A percentile compares a stretch with the other conserved stretches of the same genome.
These are phyloP conservation scores for Xylaria grammica DNA, from an alignment of 495 filamentous ascomycete genomes.

Conservation along the genomic window DNA sequence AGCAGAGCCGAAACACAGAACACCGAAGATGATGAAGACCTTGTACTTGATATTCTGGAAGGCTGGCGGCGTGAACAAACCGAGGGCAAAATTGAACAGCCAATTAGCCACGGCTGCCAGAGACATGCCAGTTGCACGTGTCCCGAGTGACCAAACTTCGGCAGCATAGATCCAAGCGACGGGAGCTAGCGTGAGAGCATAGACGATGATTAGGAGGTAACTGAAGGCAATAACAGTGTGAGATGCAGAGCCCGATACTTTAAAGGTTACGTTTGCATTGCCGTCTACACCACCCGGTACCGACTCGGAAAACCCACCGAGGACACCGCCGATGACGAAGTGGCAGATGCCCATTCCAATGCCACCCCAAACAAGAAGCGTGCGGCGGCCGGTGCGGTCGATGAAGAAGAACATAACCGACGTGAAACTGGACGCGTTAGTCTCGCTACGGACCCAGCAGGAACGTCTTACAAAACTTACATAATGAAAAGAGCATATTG, in stretches of 20 bases:
- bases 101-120: constrained; percentile 72
- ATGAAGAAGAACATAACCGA: constrained; percentile 72
- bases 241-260: constrained; percentile 63
- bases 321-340: constrained; percentile 67
- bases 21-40: constrained; percentile 76
- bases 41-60: constrained; percentile 77
- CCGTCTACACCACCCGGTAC: constrained; percentile 63
- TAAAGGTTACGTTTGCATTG: constrained; percentile 70
- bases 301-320: constrained; percentile 49
- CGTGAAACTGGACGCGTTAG: constrained; percentile 63
- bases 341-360: constrained; percentile 73
- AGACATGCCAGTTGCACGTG: constrained; percentile 72
- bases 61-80: constrained; percentile 71
- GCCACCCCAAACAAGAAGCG: constrained; percentile 71
- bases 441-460: neutral
- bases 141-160: constrained; percentile 77
- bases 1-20: constrained; percentile 67
- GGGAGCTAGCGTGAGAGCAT: constrained; percentile 72
- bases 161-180: constrained; percentile 77
- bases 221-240: constrained; percentile 74
- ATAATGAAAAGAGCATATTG: constrained; percentile 80
- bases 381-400: constrained; percentile 74
- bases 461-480: constrained; percentile 23
- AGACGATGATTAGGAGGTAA: constrained; percentile 73
- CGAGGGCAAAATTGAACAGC: constrained; percentile 78